Evolutionary conservation across 2,329 filamentous ascomycete genomes (phyloP).

Genomic region (Dryadomyces sulphureus): DNA sequence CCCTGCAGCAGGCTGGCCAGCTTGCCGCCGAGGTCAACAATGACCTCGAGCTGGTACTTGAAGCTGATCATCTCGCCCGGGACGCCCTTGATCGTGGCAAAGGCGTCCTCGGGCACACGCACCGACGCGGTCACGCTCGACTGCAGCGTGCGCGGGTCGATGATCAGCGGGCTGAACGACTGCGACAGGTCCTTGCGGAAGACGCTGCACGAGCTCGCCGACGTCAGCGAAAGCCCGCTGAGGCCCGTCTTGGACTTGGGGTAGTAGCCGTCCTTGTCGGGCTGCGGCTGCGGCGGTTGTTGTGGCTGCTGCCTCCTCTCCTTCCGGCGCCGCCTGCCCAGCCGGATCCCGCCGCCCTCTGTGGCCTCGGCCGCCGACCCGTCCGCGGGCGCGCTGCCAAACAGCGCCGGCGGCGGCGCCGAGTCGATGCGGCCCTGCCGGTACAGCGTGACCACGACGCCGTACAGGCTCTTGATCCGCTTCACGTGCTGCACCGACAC

Average conservation of each 20-base stretch:
- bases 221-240: slow-evolving; percentile 73
- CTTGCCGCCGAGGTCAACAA: slow-evolving; percentile 83
- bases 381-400: slow-evolving; percentile 14
- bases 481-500: slow-evolving; percentile 81
- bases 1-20: slow-evolving; percentile 56
- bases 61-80: slow-evolving; percentile 93
- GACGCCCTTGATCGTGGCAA: slow-evolving; percentile 80
- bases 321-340: too few species aligned
- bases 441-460: slow-evolving; percentile 85
- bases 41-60: slow-evolving; percentile 83
- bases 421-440: slow-evolving; percentile 84
- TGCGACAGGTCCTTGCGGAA: slow-evolving; percentile 93
- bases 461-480: slow-evolving; percentile 76
- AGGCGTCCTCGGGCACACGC: slow-evolving; percentile 75
- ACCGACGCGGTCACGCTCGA: slow-evolving; percentile 72
- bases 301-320: not conserved
- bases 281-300: too few species aligned
- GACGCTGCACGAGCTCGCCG: slow-evolving; percentile 74
- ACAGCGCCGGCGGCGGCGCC: slow-evolving; percentile 36
- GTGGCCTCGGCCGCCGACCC: not conserved
- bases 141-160: slow-evolving; percentile 66
- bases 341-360: not conserved
- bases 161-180: slow-evolving; percentile 72
- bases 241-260: slow-evolving; percentile 78
- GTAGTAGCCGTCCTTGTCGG: slow-evolving; percentile 73